phyloP scores from a whole-genome alignment of 2,329 filamentous ascomycete genomes.

The Pochonia chlamydosporia region DNA sequence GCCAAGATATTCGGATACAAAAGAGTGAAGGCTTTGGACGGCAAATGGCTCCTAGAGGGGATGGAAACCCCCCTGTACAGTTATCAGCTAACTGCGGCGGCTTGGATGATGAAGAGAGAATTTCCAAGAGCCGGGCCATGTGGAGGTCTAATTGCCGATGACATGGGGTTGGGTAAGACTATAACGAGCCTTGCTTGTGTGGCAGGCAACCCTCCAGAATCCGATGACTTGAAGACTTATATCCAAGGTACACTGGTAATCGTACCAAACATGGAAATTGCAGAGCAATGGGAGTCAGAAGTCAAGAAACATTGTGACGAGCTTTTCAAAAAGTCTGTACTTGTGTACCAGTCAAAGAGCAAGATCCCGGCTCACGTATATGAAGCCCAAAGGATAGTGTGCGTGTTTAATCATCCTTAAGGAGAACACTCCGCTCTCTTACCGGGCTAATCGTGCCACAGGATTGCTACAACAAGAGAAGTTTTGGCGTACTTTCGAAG shows the following conservation, averaged over 20 bases:
- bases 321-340: neutral
- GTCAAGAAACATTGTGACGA: conserved; percentile 17
- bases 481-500: neutral
- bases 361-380: neutral
- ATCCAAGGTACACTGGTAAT: conserved; percentile 30
- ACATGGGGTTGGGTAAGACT: conserved; percentile 63
- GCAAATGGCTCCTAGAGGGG: conserved; percentile 8
- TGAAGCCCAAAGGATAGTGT: neutral
- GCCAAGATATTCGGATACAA: conserved; percentile 12
- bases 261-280: conserved; percentile 17
- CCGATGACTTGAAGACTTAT: conserved; percentile 29
- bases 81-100: conserved; percentile 45
- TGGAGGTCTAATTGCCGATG: conserved; percentile 56
- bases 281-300: conserved; percentile 23
- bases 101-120: conserved; percentile 52
- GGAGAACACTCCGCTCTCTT: neutral
- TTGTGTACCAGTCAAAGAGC: conserved; percentile 10
- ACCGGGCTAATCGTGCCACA: neutral
- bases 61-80: conserved; percentile 14
- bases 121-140: conserved; percentile 34
- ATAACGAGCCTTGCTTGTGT: conserved; percentile 74
- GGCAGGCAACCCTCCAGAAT: conserved; percentile 44
- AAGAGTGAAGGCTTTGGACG: conserved; percentile 7
- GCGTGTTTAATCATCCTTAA: neutral
- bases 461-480: neutral